Conservation (phyloP, 1,284 basidiomycete species). For the Leccinum fuscescens region DNA sequence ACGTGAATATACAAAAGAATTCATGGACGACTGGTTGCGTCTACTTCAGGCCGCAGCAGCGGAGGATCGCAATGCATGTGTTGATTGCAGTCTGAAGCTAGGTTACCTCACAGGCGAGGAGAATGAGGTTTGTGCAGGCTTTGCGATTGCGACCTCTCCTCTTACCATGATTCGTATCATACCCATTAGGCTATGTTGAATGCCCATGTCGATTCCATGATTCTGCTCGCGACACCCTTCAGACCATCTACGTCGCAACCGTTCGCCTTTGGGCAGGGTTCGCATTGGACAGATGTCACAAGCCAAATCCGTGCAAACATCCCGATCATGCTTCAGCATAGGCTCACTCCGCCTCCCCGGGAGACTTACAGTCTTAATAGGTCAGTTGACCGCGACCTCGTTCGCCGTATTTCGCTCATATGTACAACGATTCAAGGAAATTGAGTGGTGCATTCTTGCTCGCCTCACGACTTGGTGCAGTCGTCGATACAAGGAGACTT, state of each 20-base stretch:
- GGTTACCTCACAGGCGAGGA: slow-evolving; percentile 93
- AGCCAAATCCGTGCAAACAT: slow-evolving; percentile 77
- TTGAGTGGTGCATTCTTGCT: slow-evolving; percentile 92
- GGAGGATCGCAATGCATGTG: slow-evolving; percentile 70
- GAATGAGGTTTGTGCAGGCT: slow-evolving; percentile 52
- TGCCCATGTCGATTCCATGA: slow-evolving; percentile 86
- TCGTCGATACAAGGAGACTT: slow-evolving; percentile 66
- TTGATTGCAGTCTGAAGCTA: slow-evolving; percentile 73
- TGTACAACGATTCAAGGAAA: slow-evolving; percentile 53
- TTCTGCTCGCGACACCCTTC: slow-evolving; percentile 82
- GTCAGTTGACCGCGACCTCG: slow-evolving; percentile 35
- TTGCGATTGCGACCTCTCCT: neutral
- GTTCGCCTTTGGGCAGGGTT: slow-evolving; percentile 67
- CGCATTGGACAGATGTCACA: slow-evolving; percentile 70
- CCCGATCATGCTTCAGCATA: slow-evolving; percentile 87
- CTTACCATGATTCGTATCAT: neutral
- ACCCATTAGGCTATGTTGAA: slow-evolving; percentile 73
- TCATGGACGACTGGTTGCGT: slow-evolving; percentile 87
- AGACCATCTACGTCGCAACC: slow-evolving; percentile 60
- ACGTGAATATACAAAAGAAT: slow-evolving; percentile 80
- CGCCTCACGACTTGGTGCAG: slow-evolving; percentile 79
- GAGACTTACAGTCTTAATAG: slow-evolving; percentile 95
- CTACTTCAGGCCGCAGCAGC: slow-evolving; percentile 78
- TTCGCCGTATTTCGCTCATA: neutral
- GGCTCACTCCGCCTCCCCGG: slow-evolving; percentile 88